phyloP scores from a whole-genome alignment of 2,329 filamentous ascomycete species.

The Fusarium sp. region DNA sequence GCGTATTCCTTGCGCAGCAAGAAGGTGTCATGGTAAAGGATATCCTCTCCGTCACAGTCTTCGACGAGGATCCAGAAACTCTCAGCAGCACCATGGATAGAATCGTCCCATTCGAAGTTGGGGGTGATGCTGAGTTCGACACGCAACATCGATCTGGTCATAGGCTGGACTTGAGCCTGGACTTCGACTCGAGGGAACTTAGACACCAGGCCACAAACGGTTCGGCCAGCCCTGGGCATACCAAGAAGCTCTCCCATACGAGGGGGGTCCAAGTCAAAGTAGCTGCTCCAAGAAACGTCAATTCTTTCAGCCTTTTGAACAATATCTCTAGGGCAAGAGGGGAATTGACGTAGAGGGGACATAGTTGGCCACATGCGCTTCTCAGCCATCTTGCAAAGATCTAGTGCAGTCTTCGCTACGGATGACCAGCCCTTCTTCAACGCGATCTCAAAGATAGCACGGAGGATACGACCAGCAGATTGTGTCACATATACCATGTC shows the following conservation, averaged over 20 bases:
- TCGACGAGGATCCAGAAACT: conserved; percentile 98
- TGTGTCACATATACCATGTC: conserved; percentile 99
- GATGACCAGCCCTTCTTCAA: conserved; percentile 96
- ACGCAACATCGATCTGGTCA: conserved; percentile 93
- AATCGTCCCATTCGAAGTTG: conserved; percentile 96
- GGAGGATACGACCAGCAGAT: conserved; percentile 94
- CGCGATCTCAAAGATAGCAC: conserved; percentile 97
- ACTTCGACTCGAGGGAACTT: conserved; percentile 96
- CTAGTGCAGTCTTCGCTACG: conserved; percentile 91
- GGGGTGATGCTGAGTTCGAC: conserved; percentile 93
- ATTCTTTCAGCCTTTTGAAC: conserved; percentile 94
- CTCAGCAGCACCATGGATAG: conserved; percentile 88
- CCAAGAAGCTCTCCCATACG: conserved; percentile 96
- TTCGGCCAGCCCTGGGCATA: conserved; percentile 87
- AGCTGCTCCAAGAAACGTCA: conserved; percentile 92
- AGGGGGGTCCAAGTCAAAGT: conserved; percentile 96
- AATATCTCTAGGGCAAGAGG: conserved; percentile 85
- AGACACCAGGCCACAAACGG: conserved; percentile 87
- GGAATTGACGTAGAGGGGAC: conserved; percentile 94
- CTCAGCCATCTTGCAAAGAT: conserved; percentile 99
- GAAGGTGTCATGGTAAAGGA: conserved; percentile 95
- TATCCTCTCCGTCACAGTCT: conserved; percentile 96
- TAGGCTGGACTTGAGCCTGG: conserved; percentile 92
- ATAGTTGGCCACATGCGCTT: conserved; percentile 99
- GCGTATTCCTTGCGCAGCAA: conserved; percentile 92